Evolutionary conservation across 2,329 filamentous ascomycete species (phyloP), one percentile per base, ranked within the genome.

Genomic region (Simplicillium sp.): DNA sequence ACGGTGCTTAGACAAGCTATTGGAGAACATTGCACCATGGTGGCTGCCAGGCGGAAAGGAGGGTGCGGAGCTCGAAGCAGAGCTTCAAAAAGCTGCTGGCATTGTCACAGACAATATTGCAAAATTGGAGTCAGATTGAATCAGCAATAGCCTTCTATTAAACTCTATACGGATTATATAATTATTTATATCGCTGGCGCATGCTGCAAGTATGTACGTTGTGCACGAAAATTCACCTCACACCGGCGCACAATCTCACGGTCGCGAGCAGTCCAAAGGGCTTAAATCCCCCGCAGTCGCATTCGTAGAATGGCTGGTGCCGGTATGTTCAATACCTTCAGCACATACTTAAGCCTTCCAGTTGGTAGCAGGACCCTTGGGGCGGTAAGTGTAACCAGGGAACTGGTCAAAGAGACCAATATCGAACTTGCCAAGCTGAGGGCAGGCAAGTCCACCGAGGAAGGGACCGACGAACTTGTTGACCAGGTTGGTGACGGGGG

Each of bases 21-120:
- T 34, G 7, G 39, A 44, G 12, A 42, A 42, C 18, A 37, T 46
- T 29, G 41, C 44, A 13, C 44, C 44, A 7, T 46, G 44, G 44
- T 46, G 44, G 44, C 29, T 43, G 13, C 42, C 42, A 4, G 42
- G 42, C 2, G 18, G 11, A 11, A 28, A 41, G 11, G 17, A 8
- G 2, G 42, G 39, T 2, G 39, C 9, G 6, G 35, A 15, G 11
- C 15, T 44, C 11, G 39, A 38, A 3, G 36, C 37, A 7, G 29
- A 38, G 8, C 38, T 41, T 32, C 38, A 33, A 3, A 37, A 41
- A 15, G 37, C 37, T 5, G 37, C 12, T 5, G 31, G 7, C 15
- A 33, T 15, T 13, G 31, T 33, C 13, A 33, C 13, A 15, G 31
- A 33, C 5, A 33, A 13, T 33, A 33, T 33, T 33, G 31, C 31